These are phyloP conservation scores for Setaria italica DNA, from an alignment of 202 grass and related monocot species.

Conservation along the genomic window DNA sequence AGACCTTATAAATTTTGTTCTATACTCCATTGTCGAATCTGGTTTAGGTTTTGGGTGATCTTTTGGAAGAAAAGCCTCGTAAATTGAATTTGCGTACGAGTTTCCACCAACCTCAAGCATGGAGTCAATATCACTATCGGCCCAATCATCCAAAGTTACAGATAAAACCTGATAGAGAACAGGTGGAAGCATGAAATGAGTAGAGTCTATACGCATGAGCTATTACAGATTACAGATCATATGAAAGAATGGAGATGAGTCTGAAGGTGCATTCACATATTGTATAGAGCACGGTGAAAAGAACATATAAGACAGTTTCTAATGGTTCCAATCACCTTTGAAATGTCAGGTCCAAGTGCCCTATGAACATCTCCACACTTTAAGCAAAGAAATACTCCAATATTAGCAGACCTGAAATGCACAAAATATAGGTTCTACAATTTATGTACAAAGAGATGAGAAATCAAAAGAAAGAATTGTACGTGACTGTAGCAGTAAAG, in stretches of 20 bases:
- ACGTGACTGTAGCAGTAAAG: constrained; percentile 28
- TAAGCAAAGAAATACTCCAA: constrained; percentile 98
- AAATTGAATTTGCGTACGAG: constrained; percentile 99
- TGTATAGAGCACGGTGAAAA: constrained; percentile 11
- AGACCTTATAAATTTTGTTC: constrained; percentile 93
- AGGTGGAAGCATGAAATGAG: constrained; percentile 32
- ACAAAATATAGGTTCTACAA: constrained; percentile 13
- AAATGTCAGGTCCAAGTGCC: constrained; percentile 85
- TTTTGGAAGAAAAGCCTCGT: constrained; percentile 97
- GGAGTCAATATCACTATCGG: constrained; percentile 85
- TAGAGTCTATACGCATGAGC: constrained; percentile 8
- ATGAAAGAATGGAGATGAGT: not conserved
- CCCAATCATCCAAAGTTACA: constrained; percentile 94
- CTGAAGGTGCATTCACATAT: constrained; percentile 10
- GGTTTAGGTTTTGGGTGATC: constrained; percentile 83
- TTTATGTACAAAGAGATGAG: constrained; percentile 2
- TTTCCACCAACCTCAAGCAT: constrained; percentile 99
- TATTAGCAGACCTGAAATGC: constrained; percentile 82
- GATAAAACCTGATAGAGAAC: constrained; percentile 77
- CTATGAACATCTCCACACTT: constrained; percentile 97
- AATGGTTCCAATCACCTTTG: constrained; percentile 63
- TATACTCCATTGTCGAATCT: constrained; percentile 75
- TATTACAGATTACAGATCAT: not conserved
- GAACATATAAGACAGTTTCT: constrained; percentile 10
- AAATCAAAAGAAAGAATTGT: constrained; percentile 36